Conservation (phyloP, 768 basidiomycete genomes). For the Phylloporus scabripes region DNA sequence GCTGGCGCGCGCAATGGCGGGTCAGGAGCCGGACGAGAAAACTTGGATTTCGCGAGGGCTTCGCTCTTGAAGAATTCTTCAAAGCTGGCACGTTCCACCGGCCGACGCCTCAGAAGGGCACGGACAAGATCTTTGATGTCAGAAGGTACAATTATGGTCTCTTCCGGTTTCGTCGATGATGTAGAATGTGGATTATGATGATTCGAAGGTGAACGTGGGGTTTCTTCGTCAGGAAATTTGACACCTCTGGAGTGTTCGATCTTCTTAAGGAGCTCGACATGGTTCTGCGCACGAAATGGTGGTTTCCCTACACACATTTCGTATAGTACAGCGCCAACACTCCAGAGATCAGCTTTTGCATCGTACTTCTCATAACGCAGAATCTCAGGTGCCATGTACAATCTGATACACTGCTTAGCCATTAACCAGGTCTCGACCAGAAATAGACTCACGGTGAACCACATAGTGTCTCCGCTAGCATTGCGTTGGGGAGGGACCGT, state of each 20-base stretch:
- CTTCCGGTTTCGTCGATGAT: constrained; percentile 34
- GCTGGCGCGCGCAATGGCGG: constrained; percentile 8
- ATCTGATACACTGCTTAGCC: constrained; percentile 35
- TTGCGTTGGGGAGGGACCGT: constrained; percentile 80
- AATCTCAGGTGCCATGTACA: constrained; percentile 99
- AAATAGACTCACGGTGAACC: constrained; percentile 78
- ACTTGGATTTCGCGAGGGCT: constrained; percentile 73
- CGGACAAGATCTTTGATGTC: constrained; percentile 90
- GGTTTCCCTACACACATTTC: constrained; percentile 94
- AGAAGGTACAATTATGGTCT: constrained; percentile 54
- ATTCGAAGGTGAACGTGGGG: constrained; percentile 39
- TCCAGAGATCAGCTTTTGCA: constrained; percentile 97
- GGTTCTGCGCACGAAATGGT: constrained; percentile 93
- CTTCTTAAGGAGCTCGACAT: constrained; percentile 89
- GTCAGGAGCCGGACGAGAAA: constrained; percentile 46
- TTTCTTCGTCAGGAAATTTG: constrained; percentile 91
- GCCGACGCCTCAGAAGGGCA: constrained; percentile 74
- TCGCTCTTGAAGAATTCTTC: constrained; percentile 88
- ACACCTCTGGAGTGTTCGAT: constrained; percentile 90
- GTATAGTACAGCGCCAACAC: constrained; percentile 92
- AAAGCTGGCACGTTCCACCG: constrained; percentile 79
- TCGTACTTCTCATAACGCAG: constrained; percentile 96
- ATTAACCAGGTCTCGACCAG: not conserved
- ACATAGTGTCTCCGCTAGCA: constrained; percentile 97
- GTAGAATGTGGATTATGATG: constrained; percentile 12